phyloP scores from a whole-genome alignment of 192 early-diverging fungal genomes.

The Coemansia sp. region DNA sequence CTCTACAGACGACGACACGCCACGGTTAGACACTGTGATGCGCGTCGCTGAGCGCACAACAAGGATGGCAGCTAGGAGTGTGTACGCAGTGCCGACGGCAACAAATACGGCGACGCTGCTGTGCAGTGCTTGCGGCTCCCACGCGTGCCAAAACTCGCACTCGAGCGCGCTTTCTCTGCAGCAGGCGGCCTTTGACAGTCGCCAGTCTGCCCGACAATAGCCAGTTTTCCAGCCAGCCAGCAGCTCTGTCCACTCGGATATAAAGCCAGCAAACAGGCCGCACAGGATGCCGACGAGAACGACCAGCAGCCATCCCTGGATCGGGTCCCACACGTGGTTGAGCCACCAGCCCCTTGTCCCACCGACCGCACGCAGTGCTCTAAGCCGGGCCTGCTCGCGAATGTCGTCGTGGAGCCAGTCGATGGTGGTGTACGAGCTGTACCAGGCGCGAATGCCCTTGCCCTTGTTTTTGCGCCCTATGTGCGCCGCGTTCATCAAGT shows the following conservation, averaged over 20 bases:
- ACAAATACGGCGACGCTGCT: constrained; percentile 38
- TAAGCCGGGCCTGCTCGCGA: constrained; percentile 74
- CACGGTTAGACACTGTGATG: constrained; percentile 37
- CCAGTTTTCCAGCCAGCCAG: constrained; percentile 84
- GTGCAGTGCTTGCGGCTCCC: constrained; percentile 48
- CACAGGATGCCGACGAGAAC: constrained; percentile 64
- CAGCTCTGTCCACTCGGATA: constrained; percentile 69
- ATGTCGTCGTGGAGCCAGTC: constrained; percentile 93
- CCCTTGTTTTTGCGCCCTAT: constrained; percentile 36
- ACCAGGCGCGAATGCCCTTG: constrained; percentile 48
- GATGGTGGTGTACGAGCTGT: constrained; percentile 54
- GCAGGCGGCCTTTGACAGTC: constrained; percentile 77
- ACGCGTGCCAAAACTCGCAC: constrained; percentile 62
- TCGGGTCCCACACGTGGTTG: constrained; percentile 69
- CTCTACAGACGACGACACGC: constrained; percentile 52
- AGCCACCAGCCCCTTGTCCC: constrained; percentile 65
- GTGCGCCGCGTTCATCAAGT: constrained; percentile 22
- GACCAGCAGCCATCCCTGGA: constrained; percentile 88
- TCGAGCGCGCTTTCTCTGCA: constrained; percentile 70
- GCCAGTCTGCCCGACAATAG: constrained; percentile 77
- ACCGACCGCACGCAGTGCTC: constrained; percentile 57
- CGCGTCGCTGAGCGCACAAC: constrained; percentile 62
- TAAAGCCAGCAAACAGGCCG: constrained; percentile 49
- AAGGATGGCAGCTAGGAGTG: constrained; percentile 60
- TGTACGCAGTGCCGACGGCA: constrained; percentile 60